phyloP scores from a whole-genome alignment of 202 grass and related monocot species.

The Bolboschoenoplectus hybrid region DNA sequence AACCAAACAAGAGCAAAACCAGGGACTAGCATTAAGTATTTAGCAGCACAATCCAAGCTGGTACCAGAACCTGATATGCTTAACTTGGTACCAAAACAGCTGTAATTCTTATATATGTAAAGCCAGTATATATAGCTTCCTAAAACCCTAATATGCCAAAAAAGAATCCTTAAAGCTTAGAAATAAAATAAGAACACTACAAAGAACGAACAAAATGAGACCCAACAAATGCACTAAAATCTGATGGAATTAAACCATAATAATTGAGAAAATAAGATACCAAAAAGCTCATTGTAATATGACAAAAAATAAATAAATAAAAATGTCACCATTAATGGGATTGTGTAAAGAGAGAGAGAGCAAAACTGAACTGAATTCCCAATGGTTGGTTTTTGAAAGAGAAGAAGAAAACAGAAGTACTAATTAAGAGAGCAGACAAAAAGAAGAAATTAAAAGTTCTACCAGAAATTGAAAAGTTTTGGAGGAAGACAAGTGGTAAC shows the following conservation, averaged over 20 bases:
- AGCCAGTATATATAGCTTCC: not conserved
- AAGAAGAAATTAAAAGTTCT: conserved; percentile 22
- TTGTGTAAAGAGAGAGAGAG: not conserved
- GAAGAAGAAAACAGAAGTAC: conserved; percentile 21
- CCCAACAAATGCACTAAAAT: not conserved
- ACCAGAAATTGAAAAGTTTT: conserved; percentile 36
- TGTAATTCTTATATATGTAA: not conserved
- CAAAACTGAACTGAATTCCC: not conserved
- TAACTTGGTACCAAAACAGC: not conserved
- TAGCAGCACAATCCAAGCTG: not conserved
- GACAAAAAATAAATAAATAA: not conserved
- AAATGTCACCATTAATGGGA: not conserved
- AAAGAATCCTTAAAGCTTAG: not conserved
- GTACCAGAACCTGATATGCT: not conserved
- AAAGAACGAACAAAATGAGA: conserved; percentile 12
- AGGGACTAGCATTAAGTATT: conserved; percentile 3
- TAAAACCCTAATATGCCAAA: not conserved
- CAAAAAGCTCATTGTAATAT: not conserved
- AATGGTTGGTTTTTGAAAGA: conserved; percentile 30
- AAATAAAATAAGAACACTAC: not conserved
- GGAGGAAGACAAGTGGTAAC: conserved; percentile 15
- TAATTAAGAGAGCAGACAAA: not conserved
- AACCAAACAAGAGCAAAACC: not conserved
- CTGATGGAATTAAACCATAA: not conserved
- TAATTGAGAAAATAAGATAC: not conserved